These are phyloP conservation scores for Candida dubliniensis DNA, from an alignment of 1,139 yeast genomes.

Conservation along the genomic window DNA sequence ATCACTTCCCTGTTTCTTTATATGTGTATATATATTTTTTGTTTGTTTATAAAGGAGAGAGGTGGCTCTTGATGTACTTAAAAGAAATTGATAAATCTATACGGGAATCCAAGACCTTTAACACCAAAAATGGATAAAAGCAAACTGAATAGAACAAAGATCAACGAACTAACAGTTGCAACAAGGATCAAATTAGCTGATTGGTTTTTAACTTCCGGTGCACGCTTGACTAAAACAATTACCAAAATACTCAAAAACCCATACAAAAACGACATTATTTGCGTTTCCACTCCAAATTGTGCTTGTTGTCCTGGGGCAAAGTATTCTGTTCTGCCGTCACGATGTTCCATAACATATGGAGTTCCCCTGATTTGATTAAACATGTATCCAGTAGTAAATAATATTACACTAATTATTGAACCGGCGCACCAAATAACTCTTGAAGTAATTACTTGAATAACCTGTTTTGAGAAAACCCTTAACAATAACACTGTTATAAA, in stretches of 20 bases:
- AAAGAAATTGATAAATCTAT: constrained; percentile 34
- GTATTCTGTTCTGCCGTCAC: constrained; percentile 59
- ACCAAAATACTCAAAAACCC: constrained; percentile 54
- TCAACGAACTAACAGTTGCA: constrained; percentile 32
- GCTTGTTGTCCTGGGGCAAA: constrained; percentile 65
- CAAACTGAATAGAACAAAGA: constrained; percentile 55
- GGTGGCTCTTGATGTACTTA: constrained; percentile 7
- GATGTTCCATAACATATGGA: constrained; percentile 63
- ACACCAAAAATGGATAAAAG: constrained; percentile 54
- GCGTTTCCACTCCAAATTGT: constrained; percentile 85
- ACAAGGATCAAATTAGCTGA: constrained; percentile 48
- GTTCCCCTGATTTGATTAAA: constrained; percentile 80
- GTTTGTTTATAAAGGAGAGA: too few species aligned
- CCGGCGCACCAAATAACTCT: constrained; percentile 62
- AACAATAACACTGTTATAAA: constrained; percentile 24
- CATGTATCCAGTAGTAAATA: constrained; percentile 91
- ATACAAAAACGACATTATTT: constrained; percentile 63
- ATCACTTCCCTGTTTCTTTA: not conserved
- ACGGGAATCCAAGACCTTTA: constrained; percentile 68
- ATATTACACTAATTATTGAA: constrained; percentile 58
- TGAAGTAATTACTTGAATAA: constrained; percentile 26
- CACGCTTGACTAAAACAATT: constrained; percentile 49
- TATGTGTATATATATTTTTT: not conserved
- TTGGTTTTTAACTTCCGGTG: constrained; percentile 44
- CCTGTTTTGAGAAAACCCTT: constrained; percentile 35